Conservation (phyloP, 2,329 filamentous ascomycete genomes). For the Fusarium drepaniforme region DNA sequence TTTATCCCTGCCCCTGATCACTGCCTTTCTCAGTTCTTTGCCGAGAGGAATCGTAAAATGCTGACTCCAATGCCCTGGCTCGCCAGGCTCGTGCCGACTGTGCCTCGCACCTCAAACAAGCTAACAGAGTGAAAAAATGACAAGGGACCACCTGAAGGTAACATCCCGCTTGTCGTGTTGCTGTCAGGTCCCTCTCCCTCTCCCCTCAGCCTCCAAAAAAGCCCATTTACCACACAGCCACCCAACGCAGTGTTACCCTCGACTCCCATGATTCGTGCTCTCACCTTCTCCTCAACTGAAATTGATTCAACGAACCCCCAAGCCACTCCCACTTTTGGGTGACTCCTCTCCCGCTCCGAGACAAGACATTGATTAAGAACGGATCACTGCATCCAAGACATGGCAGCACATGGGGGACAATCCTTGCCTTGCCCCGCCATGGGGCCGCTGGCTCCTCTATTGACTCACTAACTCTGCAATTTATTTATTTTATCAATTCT, state of each 20-base stretch:
- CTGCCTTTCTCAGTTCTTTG: neutral
- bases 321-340: slow-evolving; percentile 11
- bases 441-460: neutral
- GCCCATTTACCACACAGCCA: neutral
- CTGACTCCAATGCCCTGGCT: neutral
- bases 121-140: neutral
- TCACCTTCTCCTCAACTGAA: slow-evolving; percentile 19
- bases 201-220: neutral
- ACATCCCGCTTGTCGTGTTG: neutral
- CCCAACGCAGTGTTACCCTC: neutral
- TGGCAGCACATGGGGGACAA: neutral
- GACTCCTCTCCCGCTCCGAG: slow-evolving; percentile 16
- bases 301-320: slow-evolving; percentile 9
- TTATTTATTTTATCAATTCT: neutral
- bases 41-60: neutral
- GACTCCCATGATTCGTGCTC: neutral
- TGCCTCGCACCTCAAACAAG: neutral
- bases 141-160: neutral
- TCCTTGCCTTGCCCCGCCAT: neutral
- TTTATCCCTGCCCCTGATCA: neutral
- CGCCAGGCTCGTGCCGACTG: neutral
- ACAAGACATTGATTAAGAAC: slow-evolving; percentile 15
- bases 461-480: neutral
- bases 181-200: neutral
- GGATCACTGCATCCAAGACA: slow-evolving; percentile 3